These are phyloP conservation scores for Hordeum marinum DNA, from an alignment of 176 grass and related monocot genomes.

Conservation along the genomic window DNA sequence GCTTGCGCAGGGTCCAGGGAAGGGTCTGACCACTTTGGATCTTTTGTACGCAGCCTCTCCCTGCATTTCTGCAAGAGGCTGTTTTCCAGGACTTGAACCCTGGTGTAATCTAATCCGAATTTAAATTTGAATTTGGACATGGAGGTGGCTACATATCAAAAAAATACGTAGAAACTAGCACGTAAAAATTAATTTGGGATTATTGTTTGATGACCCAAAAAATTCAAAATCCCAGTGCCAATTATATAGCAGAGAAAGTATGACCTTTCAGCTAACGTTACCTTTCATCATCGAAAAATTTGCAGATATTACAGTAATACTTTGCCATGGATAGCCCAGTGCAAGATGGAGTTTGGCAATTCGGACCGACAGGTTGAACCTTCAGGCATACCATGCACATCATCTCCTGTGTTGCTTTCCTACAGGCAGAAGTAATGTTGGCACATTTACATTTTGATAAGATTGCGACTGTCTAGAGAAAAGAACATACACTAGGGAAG, in stretches of 20 bases:
- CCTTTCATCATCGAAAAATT: constrained; percentile 99
- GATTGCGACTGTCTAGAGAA: neutral
- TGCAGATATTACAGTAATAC: constrained; percentile 95
- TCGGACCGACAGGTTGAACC: constrained; percentile 80
- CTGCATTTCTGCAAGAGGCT: too few relatives aligned
- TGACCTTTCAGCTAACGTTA: constrained; percentile 38
- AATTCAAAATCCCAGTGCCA: neutral
- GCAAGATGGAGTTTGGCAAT: constrained; percentile 78
- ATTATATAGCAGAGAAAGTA: neutral
- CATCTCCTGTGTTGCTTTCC: constrained; percentile 95
- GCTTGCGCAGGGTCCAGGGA: too few relatives aligned
- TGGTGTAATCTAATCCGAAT: neutral
- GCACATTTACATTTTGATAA: constrained; percentile 12
- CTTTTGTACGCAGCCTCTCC: too few relatives aligned
- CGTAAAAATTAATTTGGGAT: neutral
- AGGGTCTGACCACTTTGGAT: too few relatives aligned
- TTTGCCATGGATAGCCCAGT: constrained; percentile 79
- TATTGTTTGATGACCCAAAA: constrained; percentile 5
- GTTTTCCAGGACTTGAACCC: too few relatives aligned
- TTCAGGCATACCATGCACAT: constrained; percentile 97
- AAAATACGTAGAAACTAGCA: constrained; percentile 10
- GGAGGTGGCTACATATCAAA: neutral
- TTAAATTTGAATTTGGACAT: neutral
- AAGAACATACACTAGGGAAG: constrained; percentile 6
- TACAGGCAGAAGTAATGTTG: constrained; percentile 30